These are phyloP conservation scores for Glycine tomentella DNA, from an alignment of 306 rosid genomes.

Conservation along the genomic window DNA sequence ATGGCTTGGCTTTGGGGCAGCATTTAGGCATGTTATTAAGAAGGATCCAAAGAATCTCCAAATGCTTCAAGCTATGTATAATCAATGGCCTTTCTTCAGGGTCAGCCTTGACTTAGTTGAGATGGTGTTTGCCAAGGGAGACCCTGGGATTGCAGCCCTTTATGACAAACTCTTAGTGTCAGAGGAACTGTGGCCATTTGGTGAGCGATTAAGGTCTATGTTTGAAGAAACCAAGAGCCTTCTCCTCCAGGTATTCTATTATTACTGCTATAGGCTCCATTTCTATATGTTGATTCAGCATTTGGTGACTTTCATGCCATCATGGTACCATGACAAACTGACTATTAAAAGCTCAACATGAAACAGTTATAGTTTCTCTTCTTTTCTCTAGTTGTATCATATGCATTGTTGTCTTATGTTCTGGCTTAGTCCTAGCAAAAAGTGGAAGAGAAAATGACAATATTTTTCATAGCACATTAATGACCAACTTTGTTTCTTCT, in stretches of 20 bases:
- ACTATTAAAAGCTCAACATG: too few relatives aligned
- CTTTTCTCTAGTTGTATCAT: background rate
- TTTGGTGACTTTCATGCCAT: background rate
- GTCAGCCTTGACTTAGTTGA: too few relatives aligned
- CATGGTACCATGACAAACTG: constrained; percentile 10
- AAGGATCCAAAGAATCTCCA: constrained; percentile 80
- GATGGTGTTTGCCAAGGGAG: too few relatives aligned
- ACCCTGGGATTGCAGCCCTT: constrained; percentile 77
- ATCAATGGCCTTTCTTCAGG: too few relatives aligned
- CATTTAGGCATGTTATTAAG: constrained; percentile 67
- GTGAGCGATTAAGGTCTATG: constrained; percentile 66
- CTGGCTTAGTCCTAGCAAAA: too few relatives aligned
- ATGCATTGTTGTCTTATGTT: too few relatives aligned
- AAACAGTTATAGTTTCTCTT: too few relatives aligned
- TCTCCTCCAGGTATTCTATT: constrained; percentile 67
- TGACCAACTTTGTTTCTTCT: background rate
- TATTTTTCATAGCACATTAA: too few relatives aligned
- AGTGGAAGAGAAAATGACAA: too few relatives aligned
- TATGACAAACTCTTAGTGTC: constrained; percentile 84
- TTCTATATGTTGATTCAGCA: constrained; percentile 1
- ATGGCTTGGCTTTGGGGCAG: constrained; percentile 89
- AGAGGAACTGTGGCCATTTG: constrained; percentile 72
- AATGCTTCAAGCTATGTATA: constrained; percentile 79
- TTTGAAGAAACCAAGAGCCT: constrained; percentile 70
- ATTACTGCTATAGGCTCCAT: background rate